These are phyloP conservation scores for Isatis tinctoria DNA, from an alignment of 345 rosid species.

Conservation along the genomic window DNA sequence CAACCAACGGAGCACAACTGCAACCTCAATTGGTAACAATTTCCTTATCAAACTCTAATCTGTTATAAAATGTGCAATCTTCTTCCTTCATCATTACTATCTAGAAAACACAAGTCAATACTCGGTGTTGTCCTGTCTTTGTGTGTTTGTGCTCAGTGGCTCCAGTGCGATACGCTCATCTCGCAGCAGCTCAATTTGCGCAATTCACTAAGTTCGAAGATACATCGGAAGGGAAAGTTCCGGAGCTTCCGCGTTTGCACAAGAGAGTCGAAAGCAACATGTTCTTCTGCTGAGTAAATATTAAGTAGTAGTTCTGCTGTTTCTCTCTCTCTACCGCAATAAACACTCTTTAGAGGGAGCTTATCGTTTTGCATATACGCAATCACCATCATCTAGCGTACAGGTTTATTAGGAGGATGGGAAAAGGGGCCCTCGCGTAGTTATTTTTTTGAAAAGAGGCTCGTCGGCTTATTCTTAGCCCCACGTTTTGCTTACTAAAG, in stretches of 20 bases:
- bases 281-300: constrained; percentile 76
- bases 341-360: neutral
- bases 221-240: constrained; percentile 38
- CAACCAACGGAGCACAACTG: constrained; percentile 81
- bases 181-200: constrained; percentile 69
- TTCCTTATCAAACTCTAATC: neutral
- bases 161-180: constrained; percentile 88
- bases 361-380: constrained; percentile 14
- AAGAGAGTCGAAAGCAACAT: constrained; percentile 47
- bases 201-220: constrained; percentile 78
- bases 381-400: constrained; percentile 5
- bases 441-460: neutral
- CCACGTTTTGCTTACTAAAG: neutral
- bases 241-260: constrained; percentile 71
- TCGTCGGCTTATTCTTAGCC: constrained; percentile 1
- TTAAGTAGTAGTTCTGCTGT: neutral
- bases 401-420: neutral
- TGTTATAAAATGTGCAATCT: neutral
- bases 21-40: constrained; percentile 69
- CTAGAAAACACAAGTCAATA: neutral
- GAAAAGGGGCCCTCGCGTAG: neutral
- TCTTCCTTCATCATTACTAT: neutral
- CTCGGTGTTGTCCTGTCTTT: neutral
- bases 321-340: neutral
- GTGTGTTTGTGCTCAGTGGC: constrained; percentile 52